Percentiles rank a stretch among this genome's conserved stretches.
Conservation (phyloP, 129 eudicot genomes). For the Kitagawia praeruptora region DNA sequence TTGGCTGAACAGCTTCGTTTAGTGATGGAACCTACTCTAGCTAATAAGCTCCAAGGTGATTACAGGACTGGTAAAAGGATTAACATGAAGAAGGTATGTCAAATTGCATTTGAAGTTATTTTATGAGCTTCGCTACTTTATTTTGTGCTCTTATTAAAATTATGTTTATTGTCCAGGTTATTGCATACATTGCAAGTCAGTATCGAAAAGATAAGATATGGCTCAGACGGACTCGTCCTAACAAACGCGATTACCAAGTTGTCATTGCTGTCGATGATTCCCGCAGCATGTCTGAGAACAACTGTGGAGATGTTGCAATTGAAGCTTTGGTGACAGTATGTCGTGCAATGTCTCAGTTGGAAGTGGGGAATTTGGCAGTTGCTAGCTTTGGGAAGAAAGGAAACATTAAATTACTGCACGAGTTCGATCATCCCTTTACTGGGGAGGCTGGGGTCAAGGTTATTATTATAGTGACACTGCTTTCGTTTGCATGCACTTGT, state of each 20-base stretch:
- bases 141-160: neutral
- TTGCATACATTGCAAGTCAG: constrained; percentile 85
- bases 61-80: constrained; percentile 92
- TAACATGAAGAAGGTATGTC: constrained; percentile 82
- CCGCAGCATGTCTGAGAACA: constrained; percentile 89
- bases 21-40: constrained; percentile 97
- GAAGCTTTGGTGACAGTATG: constrained; percentile 97
- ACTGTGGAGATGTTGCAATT: constrained; percentile 72
- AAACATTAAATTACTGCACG: constrained; percentile 68
- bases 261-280: constrained; percentile 95
- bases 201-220: constrained; percentile 93
- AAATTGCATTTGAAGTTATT: neutral
- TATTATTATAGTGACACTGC: constrained; percentile 11
- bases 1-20: constrained; percentile 89
- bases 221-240: constrained; percentile 85
- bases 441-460: constrained; percentile 89
- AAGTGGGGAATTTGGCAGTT: constrained; percentile 89
- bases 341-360: constrained; percentile 93
- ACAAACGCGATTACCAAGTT: constrained; percentile 91
- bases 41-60: constrained; percentile 97
- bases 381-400: constrained; percentile 87
- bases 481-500: neutral
- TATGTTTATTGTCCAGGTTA: constrained; percentile 46
- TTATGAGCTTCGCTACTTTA: neutral
- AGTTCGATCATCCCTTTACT: constrained; percentile 79